Evolutionary conservation across 495 filamentous ascomycete species (phyloP).

Genomic region (Cenococcum geophilum): DNA sequence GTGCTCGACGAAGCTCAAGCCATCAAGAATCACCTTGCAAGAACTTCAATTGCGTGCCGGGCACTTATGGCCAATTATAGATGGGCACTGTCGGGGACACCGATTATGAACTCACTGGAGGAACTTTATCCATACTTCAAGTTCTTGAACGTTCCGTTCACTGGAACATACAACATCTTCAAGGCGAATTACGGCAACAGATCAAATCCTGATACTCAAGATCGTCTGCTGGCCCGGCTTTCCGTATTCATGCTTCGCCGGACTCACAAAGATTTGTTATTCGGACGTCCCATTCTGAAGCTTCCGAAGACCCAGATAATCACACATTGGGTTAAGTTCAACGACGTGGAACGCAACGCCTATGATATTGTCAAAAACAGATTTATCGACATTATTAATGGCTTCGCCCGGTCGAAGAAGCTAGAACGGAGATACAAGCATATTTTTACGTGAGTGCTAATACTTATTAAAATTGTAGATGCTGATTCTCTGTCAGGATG

Average conservation of each 20-base stretch:
- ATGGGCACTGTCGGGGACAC: slow-evolving; percentile 60
- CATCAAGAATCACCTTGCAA: slow-evolving; percentile 53
- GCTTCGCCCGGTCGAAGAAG: slow-evolving; percentile 23
- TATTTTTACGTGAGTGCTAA: slow-evolving; percentile 27
- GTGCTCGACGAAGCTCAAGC: slow-evolving; percentile 57
- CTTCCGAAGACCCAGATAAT: slow-evolving; percentile 44
- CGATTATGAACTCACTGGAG: slow-evolving; percentile 46
- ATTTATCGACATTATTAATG: slow-evolving; percentile 41
- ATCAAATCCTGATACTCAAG: slow-evolving; percentile 35
- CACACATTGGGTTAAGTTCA: slow-evolving; percentile 42
- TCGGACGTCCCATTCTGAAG: slow-evolving; percentile 50
- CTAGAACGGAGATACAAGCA: slow-evolving; percentile 33
- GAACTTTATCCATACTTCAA: slow-evolving; percentile 58
- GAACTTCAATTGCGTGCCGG: slow-evolving; percentile 50
- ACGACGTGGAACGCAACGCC: slow-evolving; percentile 44
- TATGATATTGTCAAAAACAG: slow-evolving; percentile 43
- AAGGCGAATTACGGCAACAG: slow-evolving; percentile 44
- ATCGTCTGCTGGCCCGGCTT: slow-evolving; percentile 33
- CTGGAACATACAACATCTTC: slow-evolving; percentile 43
- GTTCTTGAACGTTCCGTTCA: slow-evolving; percentile 49
- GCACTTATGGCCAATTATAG: slow-evolving; percentile 47
- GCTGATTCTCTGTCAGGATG: slow-evolving; percentile 30
- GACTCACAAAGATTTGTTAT: slow-evolving; percentile 48
- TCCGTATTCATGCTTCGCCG: slow-evolving; percentile 48
- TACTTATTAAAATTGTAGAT: neutral